These are phyloP conservation scores for Talaromyces islandicus DNA, from an alignment of 2,329 filamentous ascomycete species.

Conservation along the genomic window DNA sequence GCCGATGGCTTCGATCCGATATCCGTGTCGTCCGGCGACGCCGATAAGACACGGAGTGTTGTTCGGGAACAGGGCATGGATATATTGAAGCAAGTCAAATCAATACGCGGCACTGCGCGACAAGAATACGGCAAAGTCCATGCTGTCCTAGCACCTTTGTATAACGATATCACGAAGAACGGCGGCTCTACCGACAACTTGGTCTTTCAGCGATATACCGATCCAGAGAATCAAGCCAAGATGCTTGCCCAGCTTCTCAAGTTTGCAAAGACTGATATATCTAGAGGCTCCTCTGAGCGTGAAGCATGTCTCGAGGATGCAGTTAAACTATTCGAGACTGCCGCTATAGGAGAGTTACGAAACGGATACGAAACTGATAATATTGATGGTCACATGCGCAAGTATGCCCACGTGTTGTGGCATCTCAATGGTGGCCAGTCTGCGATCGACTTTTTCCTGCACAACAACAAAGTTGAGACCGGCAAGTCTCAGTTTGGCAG, in stretches of 20 bases:
- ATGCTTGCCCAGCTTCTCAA: slow-evolving; percentile 75
- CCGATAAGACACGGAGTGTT: slow-evolving; percentile 35
- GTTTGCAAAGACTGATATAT: slow-evolving; percentile 77
- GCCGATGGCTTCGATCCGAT: slow-evolving; percentile 76
- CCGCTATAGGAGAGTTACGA: slow-evolving; percentile 85
- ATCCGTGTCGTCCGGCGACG: slow-evolving; percentile 44
- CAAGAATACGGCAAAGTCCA: slow-evolving; percentile 90
- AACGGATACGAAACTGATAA: slow-evolving; percentile 86
- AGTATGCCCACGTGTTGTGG: slow-evolving; percentile 81
- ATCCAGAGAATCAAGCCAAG: slow-evolving; percentile 83
- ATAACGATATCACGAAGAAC: slow-evolving; percentile 69
- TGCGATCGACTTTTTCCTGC: slow-evolving; percentile 77
- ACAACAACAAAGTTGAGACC: slow-evolving; percentile 78
- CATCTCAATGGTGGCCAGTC: slow-evolving; percentile 73
- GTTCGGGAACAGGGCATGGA: slow-evolving; percentile 63
- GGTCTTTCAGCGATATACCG: slow-evolving; percentile 78
- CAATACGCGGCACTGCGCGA: slow-evolving; percentile 75
- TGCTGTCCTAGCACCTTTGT: slow-evolving; percentile 80
- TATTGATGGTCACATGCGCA: slow-evolving; percentile 78
- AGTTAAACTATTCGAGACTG: slow-evolving; percentile 79
- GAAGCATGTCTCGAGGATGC: slow-evolving; percentile 68
- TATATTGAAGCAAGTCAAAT: slow-evolving; percentile 60
- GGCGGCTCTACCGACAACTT: slow-evolving; percentile 69
- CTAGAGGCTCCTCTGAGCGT: slow-evolving; percentile 65
- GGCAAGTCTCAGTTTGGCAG: slow-evolving; percentile 66